These are phyloP conservation scores for Monascus purpureus DNA, from an alignment of 495 filamentous ascomycete genomes.

Conservation along the genomic window DNA sequence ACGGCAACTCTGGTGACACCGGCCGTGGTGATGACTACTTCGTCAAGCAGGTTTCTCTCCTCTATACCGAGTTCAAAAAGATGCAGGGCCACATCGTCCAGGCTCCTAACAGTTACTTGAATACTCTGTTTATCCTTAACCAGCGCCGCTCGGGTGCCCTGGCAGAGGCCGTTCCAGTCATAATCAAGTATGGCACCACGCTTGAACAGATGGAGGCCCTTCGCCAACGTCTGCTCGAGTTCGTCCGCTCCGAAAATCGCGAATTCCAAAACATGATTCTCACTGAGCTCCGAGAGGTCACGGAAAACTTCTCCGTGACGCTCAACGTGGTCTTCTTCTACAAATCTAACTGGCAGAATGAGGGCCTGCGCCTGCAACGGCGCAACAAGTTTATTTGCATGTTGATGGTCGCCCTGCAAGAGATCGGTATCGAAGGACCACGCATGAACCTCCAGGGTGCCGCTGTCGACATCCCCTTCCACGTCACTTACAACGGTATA, in stretches of 20 bases:
- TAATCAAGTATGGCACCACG: slow-evolving; percentile 80
- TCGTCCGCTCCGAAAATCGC: slow-evolving; percentile 73
- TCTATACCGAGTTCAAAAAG: slow-evolving; percentile 97
- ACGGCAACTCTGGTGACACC: slow-evolving; percentile 70
- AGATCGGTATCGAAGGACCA: slow-evolving; percentile 81
- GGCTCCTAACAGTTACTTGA: slow-evolving; percentile 87
- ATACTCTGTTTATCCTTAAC: slow-evolving; percentile 88
- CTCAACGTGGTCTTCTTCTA: slow-evolving; percentile 97
- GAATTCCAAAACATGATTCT: slow-evolving; percentile 86
- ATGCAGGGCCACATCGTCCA: slow-evolving; percentile 94
- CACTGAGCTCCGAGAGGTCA: slow-evolving; percentile 65
- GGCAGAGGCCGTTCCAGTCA: slow-evolving; percentile 73
- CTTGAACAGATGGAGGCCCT: slow-evolving; percentile 77
- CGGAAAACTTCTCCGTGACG: slow-evolving; percentile 56
- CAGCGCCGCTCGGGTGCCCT: slow-evolving; percentile 80
- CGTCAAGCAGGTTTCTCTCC: slow-evolving; percentile 84
- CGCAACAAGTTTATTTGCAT: slow-evolving; percentile 94
- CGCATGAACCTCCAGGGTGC: slow-evolving; percentile 59
- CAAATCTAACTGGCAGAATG: slow-evolving; percentile 91
- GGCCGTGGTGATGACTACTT: slow-evolving; percentile 86
- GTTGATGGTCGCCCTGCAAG: slow-evolving; percentile 72
- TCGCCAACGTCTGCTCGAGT: slow-evolving; percentile 69
- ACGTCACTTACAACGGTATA: slow-evolving; percentile 30
- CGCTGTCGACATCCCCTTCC: slow-evolving; percentile 43
- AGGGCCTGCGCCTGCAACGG: slow-evolving; percentile 73